Conservation (phyloP, 805 yeast genomes). For the Candida nanaspora region DNA sequence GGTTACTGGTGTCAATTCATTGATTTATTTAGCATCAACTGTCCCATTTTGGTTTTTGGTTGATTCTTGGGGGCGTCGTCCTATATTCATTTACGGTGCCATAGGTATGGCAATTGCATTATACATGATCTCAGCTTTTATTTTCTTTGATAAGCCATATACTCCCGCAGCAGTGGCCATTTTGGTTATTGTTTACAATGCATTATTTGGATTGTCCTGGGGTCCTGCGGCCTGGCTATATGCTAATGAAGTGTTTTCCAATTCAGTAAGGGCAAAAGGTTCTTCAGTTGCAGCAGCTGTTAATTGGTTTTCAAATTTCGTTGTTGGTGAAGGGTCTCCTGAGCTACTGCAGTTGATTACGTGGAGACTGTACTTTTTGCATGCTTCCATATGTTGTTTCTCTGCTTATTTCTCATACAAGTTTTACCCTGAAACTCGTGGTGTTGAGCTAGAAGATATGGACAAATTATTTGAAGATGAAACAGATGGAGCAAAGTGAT, state of each 20-base stretch:
- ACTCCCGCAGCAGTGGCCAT: constrained; percentile 70
- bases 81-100: constrained; percentile 68
- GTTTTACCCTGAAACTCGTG: constrained; percentile 48
- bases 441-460: constrained; percentile 47
- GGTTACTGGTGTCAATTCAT: constrained; percentile 74
- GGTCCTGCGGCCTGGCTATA: constrained; percentile 89
- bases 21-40: constrained; percentile 55
- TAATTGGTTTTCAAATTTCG: constrained; percentile 84
- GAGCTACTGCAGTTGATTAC: constrained; percentile 64
- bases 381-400: constrained; percentile 57
- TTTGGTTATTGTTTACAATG: constrained; percentile 70
- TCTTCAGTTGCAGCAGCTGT: constrained; percentile 84
- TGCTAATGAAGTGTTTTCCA: constrained; percentile 78
- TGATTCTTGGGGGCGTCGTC: constrained; percentile 82
- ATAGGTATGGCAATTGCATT: constrained; percentile 67
- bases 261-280: constrained; percentile 76
- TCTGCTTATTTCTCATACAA: constrained; percentile 37
- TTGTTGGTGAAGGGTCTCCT: constrained; percentile 90
- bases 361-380: constrained; percentile 76
- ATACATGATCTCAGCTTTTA: constrained; percentile 52
- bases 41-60: constrained; percentile 87
- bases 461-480: constrained; percentile 36
- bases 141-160: constrained; percentile 37
- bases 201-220: constrained; percentile 83
- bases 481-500: not conserved